Evolutionary conservation across 1,284 basidiomycete species (phyloP).

Genomic region (Puccinia sorghi): DNA sequence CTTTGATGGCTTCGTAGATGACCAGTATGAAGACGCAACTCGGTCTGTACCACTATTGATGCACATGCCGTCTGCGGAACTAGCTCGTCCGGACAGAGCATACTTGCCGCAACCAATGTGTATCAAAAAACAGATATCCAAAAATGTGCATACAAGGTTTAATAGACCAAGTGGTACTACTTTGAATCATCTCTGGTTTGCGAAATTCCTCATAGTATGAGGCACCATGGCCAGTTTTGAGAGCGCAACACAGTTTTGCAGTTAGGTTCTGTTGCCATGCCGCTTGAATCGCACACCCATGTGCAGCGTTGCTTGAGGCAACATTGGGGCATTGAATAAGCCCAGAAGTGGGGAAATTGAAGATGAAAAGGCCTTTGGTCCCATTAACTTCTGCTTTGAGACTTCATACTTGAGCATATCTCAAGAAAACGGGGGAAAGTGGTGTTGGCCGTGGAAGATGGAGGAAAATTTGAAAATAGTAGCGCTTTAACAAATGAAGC

Average conservation of each 20-base stretch:
- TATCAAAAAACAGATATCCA: neutral
- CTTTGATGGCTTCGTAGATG: neutral
- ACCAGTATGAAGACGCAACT: neutral
- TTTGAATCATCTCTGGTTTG: neutral
- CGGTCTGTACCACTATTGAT: neutral
- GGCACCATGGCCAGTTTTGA: neutral
- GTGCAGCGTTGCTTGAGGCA: neutral
- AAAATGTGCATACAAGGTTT: neutral
- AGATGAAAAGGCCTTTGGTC: neutral
- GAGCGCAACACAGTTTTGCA: neutral
- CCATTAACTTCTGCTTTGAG: neutral
- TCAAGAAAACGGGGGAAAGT: constrained; percentile 58
- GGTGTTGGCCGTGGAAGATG: constrained; percentile 28
- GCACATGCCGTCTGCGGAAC: neutral
- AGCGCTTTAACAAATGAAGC: constrained; percentile 63
- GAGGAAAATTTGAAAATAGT: constrained; percentile 61
- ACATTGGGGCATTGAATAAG: neutral
- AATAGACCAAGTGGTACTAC: neutral
- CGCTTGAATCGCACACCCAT: neutral
- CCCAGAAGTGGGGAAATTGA: neutral
- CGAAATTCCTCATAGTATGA: neutral
- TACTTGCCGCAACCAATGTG: neutral
- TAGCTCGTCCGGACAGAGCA: neutral
- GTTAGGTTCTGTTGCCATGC: neutral
- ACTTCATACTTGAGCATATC: neutral